phyloP scores from a whole-genome alignment of 139 green algal species.

The Chlamydomonas incerta region DNA sequence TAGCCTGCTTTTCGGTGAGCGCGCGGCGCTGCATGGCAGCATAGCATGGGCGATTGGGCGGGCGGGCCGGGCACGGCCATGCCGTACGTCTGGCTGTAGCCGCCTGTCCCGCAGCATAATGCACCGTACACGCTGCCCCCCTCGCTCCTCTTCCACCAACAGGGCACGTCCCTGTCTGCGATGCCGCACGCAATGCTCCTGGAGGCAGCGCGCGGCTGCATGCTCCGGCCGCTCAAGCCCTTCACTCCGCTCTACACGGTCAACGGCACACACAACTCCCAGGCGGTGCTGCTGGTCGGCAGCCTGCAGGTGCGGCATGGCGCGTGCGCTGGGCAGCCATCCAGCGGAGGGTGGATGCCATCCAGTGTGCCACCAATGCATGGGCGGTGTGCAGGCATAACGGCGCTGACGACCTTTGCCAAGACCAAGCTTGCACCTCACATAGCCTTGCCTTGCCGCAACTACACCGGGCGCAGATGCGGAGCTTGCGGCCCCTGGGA shows the following conservation, averaged over 20 bases:
- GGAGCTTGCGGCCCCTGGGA: background rate
- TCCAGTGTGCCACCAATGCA: too few relatives aligned
- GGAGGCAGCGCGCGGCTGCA: slow-evolving; percentile 5
- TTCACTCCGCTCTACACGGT: background rate
- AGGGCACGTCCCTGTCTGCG: slow-evolving; percentile 1
- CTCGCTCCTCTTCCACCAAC: background rate
- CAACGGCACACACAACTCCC: background rate
- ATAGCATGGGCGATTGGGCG: too few relatives aligned
- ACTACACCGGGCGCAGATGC: background rate
- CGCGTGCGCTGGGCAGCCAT: too few relatives aligned
- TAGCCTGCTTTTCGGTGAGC: background rate
- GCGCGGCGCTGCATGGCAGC: too few relatives aligned
- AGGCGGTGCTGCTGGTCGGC: slow-evolving; percentile 11
- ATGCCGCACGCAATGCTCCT: slow-evolving; percentile 27
- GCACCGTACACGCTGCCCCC: background rate
- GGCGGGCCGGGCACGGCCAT: too few relatives aligned
- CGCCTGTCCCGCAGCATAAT: too few relatives aligned
- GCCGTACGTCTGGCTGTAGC: too few relatives aligned
- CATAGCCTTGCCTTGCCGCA: too few relatives aligned
- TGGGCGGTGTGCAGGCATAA: too few relatives aligned
- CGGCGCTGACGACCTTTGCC: too few relatives aligned
- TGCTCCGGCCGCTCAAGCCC: background rate
- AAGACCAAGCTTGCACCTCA: too few relatives aligned
- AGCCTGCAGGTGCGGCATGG: slow-evolving; percentile 1
- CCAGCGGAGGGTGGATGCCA: too few relatives aligned